Evolutionary conservation across 768 basidiomycete genomes (phyloP).

Genomic region (Phanerodontia chrysosporium): DNA sequence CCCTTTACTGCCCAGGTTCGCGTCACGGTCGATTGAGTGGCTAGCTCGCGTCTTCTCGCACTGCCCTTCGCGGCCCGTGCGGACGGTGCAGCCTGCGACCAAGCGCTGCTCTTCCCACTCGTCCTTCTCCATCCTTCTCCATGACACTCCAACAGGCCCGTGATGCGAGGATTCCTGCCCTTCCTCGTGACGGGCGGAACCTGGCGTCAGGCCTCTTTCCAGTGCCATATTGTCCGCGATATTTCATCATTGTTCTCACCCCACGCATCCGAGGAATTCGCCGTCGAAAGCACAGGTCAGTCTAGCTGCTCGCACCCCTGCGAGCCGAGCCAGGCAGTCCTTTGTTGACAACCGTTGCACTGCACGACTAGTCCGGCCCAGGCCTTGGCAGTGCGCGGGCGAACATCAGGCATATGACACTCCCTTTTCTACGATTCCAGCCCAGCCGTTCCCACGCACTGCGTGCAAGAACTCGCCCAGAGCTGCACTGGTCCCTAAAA

Average conservation of each 20-base stretch:
- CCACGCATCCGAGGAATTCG: background rate
- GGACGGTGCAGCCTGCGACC: background rate
- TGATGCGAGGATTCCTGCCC: background rate
- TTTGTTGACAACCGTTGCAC: constrained; percentile 1
- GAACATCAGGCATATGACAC: background rate
- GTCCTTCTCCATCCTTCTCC: background rate
- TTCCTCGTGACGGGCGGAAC: constrained; percentile 1
- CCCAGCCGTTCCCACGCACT: background rate
- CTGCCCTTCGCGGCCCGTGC: background rate
- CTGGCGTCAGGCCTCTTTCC: constrained; percentile 5
- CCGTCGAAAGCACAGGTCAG: background rate
- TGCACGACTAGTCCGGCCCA: background rate
- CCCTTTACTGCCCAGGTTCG: background rate
- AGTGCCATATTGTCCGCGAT: background rate
- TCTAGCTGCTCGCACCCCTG: background rate
- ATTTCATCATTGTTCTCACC: background rate
- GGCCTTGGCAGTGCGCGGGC: background rate
- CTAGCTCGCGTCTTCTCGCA: background rate
- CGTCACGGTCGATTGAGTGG: background rate
- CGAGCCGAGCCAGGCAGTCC: background rate
- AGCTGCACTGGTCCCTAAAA: background rate
- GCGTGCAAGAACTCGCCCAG: background rate
- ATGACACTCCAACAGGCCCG: background rate
- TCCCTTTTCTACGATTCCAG: background rate
- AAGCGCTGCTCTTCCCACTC: background rate